phyloP scores from a whole-genome alignment of 2,329 filamentous ascomycete species.

The Aureobasidium sp. region DNA sequence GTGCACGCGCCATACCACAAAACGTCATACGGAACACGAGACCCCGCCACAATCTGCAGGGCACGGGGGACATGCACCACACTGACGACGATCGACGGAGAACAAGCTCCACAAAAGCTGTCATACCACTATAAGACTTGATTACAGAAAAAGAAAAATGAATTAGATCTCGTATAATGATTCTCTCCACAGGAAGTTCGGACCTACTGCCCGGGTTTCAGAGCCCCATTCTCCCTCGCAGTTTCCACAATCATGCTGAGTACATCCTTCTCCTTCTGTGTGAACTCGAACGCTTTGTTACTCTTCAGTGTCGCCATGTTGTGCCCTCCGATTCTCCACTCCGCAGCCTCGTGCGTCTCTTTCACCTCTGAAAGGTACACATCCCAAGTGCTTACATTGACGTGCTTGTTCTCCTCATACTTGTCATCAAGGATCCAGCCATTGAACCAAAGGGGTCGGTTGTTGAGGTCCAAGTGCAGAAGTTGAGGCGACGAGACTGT shows the following conservation, averaged over 20 bases:
- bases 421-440: conserved; percentile 40
- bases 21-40: neutral
- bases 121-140: neutral
- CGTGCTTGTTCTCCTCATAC: conserved; percentile 30
- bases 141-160: neutral
- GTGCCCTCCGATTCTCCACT: conserved; percentile 30
- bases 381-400: conserved; percentile 33
- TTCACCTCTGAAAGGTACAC: conserved; percentile 28
- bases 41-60: neutral
- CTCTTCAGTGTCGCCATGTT: conserved; percentile 33
- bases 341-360: conserved; percentile 22
- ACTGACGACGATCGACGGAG: neutral
- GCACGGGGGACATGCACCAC: neutral
- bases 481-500: conserved; percentile 41
- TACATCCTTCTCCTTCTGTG: conserved; percentile 22
- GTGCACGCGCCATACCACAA: neutral
- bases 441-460: conserved; percentile 42
- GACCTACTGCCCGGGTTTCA: conserved; percentile 8
- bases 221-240: conserved; percentile 18
- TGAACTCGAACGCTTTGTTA: conserved; percentile 24
- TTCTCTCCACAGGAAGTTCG: no score
- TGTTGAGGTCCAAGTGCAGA: conserved; percentile 36
- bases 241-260: conserved; percentile 28
- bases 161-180: no score
- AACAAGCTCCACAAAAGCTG: neutral